A percentile compares a stretch with the other conserved stretches of the same genome.
Conservation (phyloP, 768 basidiomycete species). For the Agrocybe chaxingu region DNA sequence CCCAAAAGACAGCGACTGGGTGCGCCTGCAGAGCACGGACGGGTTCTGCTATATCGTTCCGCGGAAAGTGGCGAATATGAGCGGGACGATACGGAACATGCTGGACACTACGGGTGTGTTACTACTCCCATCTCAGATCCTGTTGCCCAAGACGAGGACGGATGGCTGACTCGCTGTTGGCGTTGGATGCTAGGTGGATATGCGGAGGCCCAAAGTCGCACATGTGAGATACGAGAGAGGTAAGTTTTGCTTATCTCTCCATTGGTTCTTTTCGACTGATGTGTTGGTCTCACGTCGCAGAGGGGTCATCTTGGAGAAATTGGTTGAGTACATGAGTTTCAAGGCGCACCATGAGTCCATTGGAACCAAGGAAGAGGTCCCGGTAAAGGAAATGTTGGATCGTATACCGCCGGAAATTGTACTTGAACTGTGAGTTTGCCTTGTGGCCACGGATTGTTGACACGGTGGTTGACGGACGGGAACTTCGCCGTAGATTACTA, state of each 20-base stretch:
- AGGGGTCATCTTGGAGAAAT: constrained; percentile 77
- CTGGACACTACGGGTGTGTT: constrained; percentile 66
- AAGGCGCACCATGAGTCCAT: constrained; percentile 75
- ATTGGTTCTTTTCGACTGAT: neutral
- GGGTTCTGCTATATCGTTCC: constrained; percentile 80
- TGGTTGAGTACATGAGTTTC: constrained; percentile 88
- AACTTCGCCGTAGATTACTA: constrained; percentile 36
- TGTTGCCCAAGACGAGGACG: neutral
- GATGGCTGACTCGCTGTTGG: neutral
- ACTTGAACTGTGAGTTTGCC: constrained; percentile 72
- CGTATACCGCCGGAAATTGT: constrained; percentile 85
- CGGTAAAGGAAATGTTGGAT: constrained; percentile 73
- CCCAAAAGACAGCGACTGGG: constrained; percentile 49
- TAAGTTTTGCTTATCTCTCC: constrained; percentile 24
- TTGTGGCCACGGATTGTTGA: neutral
- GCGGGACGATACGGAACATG: constrained; percentile 82
- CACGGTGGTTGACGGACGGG: neutral
- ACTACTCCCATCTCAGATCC: neutral
- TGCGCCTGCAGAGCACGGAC: constrained; percentile 72
- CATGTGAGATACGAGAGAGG: constrained; percentile 72
- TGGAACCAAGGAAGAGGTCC: constrained; percentile 73
- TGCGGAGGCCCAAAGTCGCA: constrained; percentile 68
- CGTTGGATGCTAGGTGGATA: constrained; percentile 53
- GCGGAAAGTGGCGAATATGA: constrained; percentile 70
- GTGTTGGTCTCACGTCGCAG: constrained; percentile 23